Evolutionary conservation across 2,329 filamentous ascomycete genomes (phyloP).

Genomic region (Neocucurbitaria cava): DNA sequence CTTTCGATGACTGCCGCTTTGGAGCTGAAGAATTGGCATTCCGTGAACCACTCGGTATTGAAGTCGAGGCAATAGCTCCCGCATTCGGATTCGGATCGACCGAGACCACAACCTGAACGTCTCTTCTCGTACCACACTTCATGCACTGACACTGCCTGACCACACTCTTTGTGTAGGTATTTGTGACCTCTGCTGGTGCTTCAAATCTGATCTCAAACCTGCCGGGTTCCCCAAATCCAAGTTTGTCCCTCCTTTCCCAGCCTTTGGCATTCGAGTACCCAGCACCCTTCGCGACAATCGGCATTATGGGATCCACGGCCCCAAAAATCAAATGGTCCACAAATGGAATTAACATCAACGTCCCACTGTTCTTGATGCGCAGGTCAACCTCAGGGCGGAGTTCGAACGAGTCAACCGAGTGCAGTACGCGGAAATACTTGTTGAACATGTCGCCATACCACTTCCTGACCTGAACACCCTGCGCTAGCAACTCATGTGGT

Average conservation of each 20-base stretch:
- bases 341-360: constrained; percentile 45
- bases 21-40: constrained; percentile 20
- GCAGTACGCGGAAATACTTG: constrained; percentile 45
- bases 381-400: constrained; percentile 41
- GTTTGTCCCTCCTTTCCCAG: constrained; percentile 21
- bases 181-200: constrained; percentile 33
- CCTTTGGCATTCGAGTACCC: constrained; percentile 36
- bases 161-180: constrained; percentile 42
- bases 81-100: constrained; percentile 37
- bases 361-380: constrained; percentile 37
- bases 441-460: constrained; percentile 50
- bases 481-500: constrained; percentile 35
- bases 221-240: constrained; percentile 37
- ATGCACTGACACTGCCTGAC: constrained; percentile 43
- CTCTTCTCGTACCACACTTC: constrained; percentile 45
- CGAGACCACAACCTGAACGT: constrained; percentile 43
- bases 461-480: constrained; percentile 41
- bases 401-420: constrained; percentile 39
- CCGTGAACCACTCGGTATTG: constrained; percentile 17
- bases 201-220: constrained; percentile 46
- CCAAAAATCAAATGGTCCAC: constrained; percentile 45
- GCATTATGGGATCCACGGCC: constrained; percentile 42
- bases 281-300: constrained; percentile 41
- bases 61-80: constrained; percentile 9
- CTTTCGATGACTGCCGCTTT: constrained; percentile 19